Base-by-base conservation (phyloP, 768 basidiomycete genomes). In the Termitomyces sp. region DNA sequence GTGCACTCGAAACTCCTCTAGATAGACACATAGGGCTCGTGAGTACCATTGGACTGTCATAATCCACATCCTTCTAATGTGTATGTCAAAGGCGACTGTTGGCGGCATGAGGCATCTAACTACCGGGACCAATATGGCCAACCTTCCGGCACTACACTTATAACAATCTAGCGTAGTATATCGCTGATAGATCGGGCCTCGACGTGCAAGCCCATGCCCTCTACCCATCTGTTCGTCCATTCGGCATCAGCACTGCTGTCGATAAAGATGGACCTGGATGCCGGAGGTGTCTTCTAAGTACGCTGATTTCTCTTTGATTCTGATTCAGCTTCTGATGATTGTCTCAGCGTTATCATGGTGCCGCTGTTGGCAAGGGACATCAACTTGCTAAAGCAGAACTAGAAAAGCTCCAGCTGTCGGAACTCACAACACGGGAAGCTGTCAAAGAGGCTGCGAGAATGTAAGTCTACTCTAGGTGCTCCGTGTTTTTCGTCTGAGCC, bases 331-430 rank as follows among this genome's bases (percentile, higher is more conserved):
- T 49, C 55, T 45, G 49, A 58, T 36, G 61, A 29, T 15, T 10
- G 34, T 54, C 17, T 4, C 36, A 96, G 94, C 97, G 97, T 36
- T 98, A 98, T 75, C 83, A 95, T 60, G 96, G 95, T 32, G 92
- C 92, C 14, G 97, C 97, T n/a, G 88, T 96, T 34, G 97, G 97
- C 57, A 99, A 98, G 74, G 97, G 97, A n/a, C 88, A 92, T 59
- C 94, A 97, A 70, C 80, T 98, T 63, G 97, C 97, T 20, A 98
- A 98, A 83, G 98, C 96, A 8, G 97, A 98, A 74, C 76, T 99
- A 52, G 97, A 99, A 77, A 99, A 99, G 75, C 86, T 98, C 64
- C 89, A 95, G 65, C 79, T 96, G 40, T 77, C 88, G 5, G 91
- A 91, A 65, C 74, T 98, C 56, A 84, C 91, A 2, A 84, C 83